These are phyloP conservation scores for Luzula sylvatica DNA, from an alignment of 176 grass and related monocot genomes.

Conservation along the genomic window DNA sequence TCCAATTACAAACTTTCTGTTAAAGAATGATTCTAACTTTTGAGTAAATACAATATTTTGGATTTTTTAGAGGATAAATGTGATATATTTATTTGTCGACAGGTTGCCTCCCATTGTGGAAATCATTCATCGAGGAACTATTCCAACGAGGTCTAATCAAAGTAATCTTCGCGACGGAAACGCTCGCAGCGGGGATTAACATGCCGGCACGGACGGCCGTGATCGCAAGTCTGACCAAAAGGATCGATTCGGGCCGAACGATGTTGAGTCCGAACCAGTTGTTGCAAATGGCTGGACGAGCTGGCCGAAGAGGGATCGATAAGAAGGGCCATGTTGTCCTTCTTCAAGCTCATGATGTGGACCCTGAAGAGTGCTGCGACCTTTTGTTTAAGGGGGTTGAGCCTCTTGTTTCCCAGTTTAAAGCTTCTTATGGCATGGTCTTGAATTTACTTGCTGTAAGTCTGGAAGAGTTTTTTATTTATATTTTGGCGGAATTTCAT, in stretches of 20 bases:
- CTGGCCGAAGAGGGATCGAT: conserved; percentile 96
- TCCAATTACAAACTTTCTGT: too few species aligned
- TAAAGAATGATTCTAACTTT: conserved; percentile 87
- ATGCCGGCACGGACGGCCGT: conserved; percentile 95
- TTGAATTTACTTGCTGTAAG: conserved; percentile 95
- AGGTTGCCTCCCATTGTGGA: conserved; percentile 92
- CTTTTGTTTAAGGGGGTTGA: conserved; percentile 80
- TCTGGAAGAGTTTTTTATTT: too few species aligned
- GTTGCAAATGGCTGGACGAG: conserved; percentile 95
- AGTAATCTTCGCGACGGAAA: conserved; percentile 97
- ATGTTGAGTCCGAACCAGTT: conserved; percentile 78
- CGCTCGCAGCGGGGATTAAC: conserved; percentile 94
- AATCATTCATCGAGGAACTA: conserved; percentile 92
- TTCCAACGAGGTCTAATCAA: conserved; percentile 93
- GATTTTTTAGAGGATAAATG: too few species aligned
- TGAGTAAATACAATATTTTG: conserved; percentile 56
- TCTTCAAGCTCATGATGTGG: conserved; percentile 82
- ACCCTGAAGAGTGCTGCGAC: conserved; percentile 74
- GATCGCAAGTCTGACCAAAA: conserved; percentile 82
- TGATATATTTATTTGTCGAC: too few species aligned
- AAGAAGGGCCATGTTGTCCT: conserved; percentile 80
- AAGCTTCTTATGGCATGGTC: conserved; percentile 97
- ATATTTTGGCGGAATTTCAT: not conserved
- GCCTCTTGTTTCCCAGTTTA: conserved; percentile 97
- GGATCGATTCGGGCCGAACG: conserved; percentile 57